phyloP scores from a whole-genome alignment of 345 rosid species.

The Gossypium longicalyx region DNA sequence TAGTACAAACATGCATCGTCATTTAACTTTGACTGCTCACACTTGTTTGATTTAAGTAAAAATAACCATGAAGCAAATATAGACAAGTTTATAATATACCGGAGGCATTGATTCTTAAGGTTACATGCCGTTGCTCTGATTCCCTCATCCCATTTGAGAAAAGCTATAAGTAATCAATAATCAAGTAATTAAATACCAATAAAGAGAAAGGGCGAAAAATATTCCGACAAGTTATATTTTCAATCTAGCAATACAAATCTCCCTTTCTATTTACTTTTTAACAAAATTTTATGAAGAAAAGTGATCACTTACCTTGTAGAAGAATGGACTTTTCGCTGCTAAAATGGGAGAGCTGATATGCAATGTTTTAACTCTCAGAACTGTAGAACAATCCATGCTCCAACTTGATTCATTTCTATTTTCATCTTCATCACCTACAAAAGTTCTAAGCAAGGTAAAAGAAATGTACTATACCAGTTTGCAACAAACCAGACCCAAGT shows the following conservation, averaged over 20 bases:
- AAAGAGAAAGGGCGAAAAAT: background rate
- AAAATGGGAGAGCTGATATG: slow-evolving; percentile 98
- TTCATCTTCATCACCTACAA: slow-evolving; percentile 67
- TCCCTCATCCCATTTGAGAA: slow-evolving; percentile 99
- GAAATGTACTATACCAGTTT: background rate
- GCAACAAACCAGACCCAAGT: background rate
- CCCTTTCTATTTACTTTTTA: background rate
- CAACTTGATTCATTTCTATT: slow-evolving; percentile 62
- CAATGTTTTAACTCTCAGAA: slow-evolving; percentile 68
- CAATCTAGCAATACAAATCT: background rate
- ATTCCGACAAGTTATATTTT: background rate
- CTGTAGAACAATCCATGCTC: slow-evolving; percentile 77
- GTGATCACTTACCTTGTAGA: slow-evolving; percentile 58
- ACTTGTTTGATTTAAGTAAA: background rate
- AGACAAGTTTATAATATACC: slow-evolving; percentile 39
- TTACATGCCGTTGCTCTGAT: slow-evolving; percentile 94
- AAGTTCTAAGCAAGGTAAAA: background rate
- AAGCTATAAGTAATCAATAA: slow-evolving; percentile 41
- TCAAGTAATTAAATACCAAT: slow-evolving; percentile 3
- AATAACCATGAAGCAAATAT: background rate
- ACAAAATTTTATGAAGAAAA: background rate
- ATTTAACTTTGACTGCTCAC: slow-evolving; percentile 4
- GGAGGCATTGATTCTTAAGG: slow-evolving; percentile 73
- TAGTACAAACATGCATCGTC: background rate
- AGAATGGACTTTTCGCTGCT: slow-evolving; percentile 97